Percentiles rank a stretch among this genome's conserved stretches.
These are phyloP conservation scores for Chalciporus piperatus DNA, from an alignment of 768 basidiomycete species.

Conservation along the genomic window DNA sequence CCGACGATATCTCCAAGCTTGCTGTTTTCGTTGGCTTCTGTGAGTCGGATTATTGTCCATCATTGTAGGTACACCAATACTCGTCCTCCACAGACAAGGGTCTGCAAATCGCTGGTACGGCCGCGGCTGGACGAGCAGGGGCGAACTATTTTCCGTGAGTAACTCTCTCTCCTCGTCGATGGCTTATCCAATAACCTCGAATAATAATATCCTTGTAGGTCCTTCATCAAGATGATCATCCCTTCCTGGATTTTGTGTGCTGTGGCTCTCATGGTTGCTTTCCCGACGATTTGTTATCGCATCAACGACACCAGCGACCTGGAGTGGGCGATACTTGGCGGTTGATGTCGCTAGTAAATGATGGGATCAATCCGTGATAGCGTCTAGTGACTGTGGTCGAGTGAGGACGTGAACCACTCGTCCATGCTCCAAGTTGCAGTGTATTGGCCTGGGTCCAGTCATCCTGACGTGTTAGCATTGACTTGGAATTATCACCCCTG, in stretches of 20 bases:
- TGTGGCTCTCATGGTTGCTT: conserved; percentile 57
- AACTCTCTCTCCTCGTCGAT: background rate
- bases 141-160: conserved; percentile 55
- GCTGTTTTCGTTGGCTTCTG: conserved; percentile 82
- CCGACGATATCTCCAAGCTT: conserved; percentile 77
- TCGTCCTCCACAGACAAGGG: conserved; percentile 52
- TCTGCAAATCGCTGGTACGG: conserved; percentile 73
- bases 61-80: background rate
- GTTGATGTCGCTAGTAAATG: background rate
- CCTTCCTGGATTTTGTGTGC: conserved; percentile 71
- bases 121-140: conserved; percentile 69
- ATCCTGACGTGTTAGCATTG: too few species aligned
- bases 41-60: conserved; percentile 36
- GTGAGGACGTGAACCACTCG: too few species aligned
- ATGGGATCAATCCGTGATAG: too few species aligned
- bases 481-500: too few species aligned
- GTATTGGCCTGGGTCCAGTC: too few species aligned
- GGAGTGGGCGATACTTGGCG: conserved; percentile 48
- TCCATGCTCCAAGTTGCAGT: too few species aligned
- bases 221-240: conserved; percentile 66
- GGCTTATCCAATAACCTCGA: background rate
- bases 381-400: too few species aligned
- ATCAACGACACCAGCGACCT: conserved; percentile 63
- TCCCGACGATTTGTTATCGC: conserved; percentile 72
- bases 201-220: conserved; percentile 7